Conservation (phyloP, 805 yeast species). For the Cyberlindnera japonica region DNA sequence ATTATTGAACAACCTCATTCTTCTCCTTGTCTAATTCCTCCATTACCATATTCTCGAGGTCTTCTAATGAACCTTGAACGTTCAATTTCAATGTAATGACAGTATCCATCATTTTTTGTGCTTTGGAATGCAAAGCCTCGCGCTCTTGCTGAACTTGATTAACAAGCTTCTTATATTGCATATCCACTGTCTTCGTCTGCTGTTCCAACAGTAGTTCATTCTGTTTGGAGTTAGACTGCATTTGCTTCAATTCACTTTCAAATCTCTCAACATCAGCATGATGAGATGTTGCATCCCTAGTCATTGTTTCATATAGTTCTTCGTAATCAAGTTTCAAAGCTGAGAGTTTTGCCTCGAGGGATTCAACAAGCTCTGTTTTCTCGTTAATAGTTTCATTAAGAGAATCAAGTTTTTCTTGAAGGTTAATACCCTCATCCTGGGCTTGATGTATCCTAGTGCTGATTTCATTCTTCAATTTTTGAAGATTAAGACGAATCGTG, state of each 20-base stretch:
- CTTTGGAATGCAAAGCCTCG: slow-evolving; percentile 46
- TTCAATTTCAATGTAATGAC: slow-evolving; percentile 63
- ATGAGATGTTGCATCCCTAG: slow-evolving; percentile 47
- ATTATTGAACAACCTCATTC: slow-evolving; percentile 1
- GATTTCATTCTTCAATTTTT: slow-evolving; percentile 44
- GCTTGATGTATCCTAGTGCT: slow-evolving; percentile 41
- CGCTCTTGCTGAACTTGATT: slow-evolving; percentile 46
- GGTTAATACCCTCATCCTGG: slow-evolving; percentile 54
- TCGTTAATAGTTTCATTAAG: slow-evolving; percentile 53
- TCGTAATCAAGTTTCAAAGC: slow-evolving; percentile 52
- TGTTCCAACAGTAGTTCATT: slow-evolving; percentile 47
- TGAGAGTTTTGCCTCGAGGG: slow-evolving; percentile 52
- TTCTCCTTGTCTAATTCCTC: slow-evolving; percentile 37
- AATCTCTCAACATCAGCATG: slow-evolving; percentile 63
- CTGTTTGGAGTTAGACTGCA: slow-evolving; percentile 46
- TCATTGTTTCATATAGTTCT: slow-evolving; percentile 51
- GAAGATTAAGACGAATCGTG: slow-evolving; percentile 34
- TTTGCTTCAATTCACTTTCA: slow-evolving; percentile 52
- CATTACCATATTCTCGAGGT: slow-evolving; percentile 45
- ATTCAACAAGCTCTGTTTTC: slow-evolving; percentile 53
- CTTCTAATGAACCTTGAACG: slow-evolving; percentile 62
- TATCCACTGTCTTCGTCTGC: slow-evolving; percentile 46
- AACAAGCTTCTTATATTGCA: slow-evolving; percentile 48
- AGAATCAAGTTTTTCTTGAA: slow-evolving; percentile 58
- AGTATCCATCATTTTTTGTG: slow-evolving; percentile 54